Evolutionary conservation across 2,329 filamentous ascomycete species (phyloP).

Genomic region (Metarhizium brunneum): DNA sequence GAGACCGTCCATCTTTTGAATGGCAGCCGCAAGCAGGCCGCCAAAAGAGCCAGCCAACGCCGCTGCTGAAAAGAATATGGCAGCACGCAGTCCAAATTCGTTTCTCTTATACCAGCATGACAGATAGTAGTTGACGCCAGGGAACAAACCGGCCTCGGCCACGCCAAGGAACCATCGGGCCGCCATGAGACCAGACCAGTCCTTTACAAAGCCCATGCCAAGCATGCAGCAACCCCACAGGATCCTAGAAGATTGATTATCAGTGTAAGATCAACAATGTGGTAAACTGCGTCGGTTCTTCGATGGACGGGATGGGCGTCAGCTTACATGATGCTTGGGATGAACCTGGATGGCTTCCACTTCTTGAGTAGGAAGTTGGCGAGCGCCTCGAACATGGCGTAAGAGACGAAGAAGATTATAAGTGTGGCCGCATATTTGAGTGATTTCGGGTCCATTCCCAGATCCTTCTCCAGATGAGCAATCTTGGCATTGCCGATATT

Average conservation of each 20-base stretch:
- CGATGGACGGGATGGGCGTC: neutral
- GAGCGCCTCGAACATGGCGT: constrained; percentile 67
- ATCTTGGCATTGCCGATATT: constrained; percentile 68
- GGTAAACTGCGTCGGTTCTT: neutral
- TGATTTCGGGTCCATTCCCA: constrained; percentile 47
- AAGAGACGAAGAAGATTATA: constrained; percentile 82
- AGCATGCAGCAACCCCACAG: constrained; percentile 62
- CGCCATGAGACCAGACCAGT: constrained; percentile 56
- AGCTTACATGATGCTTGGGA: constrained; percentile 68
- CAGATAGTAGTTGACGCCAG: constrained; percentile 70
- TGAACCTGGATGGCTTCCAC: constrained; percentile 66
- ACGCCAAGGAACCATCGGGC: constrained; percentile 64
- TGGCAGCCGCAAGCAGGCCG: constrained; percentile 63
- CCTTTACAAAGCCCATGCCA: constrained; percentile 57
- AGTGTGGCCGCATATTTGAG: constrained; percentile 64
- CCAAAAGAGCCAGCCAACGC: constrained; percentile 72
- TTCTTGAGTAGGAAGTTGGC: constrained; percentile 76
- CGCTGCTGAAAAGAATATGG: constrained; percentile 77
- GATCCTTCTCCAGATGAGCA: constrained; percentile 30
- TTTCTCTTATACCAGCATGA: constrained; percentile 75
- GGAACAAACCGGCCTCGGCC: constrained; percentile 67
- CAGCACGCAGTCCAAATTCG: constrained; percentile 72
- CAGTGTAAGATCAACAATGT: neutral
- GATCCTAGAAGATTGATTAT: constrained; percentile 28
- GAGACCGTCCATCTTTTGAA: constrained; percentile 59